Percentiles rank a stretch among this genome's conserved stretches.
These are phyloP conservation scores for Diplocarpon mali DNA, from an alignment of 2,329 filamentous ascomycete genomes.

Conservation along the genomic window DNA sequence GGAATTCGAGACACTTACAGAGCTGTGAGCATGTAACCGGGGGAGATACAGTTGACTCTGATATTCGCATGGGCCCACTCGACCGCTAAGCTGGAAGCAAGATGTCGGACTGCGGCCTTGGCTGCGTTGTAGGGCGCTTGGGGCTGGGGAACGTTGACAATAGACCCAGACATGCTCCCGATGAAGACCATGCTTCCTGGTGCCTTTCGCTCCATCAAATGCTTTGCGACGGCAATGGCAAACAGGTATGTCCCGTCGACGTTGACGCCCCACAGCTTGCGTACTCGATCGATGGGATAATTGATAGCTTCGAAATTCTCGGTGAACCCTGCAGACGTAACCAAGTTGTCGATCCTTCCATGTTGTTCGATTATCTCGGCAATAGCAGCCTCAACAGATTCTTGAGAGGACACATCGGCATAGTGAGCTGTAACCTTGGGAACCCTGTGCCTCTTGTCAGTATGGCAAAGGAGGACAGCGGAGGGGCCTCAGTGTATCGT, in stretches of 20 bases:
- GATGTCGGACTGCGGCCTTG: constrained; percentile 83
- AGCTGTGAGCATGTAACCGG: constrained; percentile 93
- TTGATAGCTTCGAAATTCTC: constrained; percentile 90
- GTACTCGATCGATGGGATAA: constrained; percentile 82
- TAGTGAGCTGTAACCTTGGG: constrained; percentile 86
- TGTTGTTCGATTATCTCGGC: constrained; percentile 59
- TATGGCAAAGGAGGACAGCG: not conserved
- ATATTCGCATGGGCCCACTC: constrained; percentile 88
- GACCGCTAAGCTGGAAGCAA: constrained; percentile 78
- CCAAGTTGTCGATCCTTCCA: constrained; percentile 78
- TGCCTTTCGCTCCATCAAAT: constrained; percentile 72
- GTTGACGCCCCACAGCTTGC: constrained; percentile 91
- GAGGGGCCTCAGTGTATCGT: constrained; percentile 20
- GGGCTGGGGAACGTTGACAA: constrained; percentile 92
- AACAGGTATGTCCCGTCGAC: constrained; percentile 89
- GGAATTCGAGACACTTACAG: constrained; percentile 46
- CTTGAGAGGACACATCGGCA: constrained; percentile 71
- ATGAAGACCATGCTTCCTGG: constrained; percentile 87
- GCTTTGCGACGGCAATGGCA: constrained; percentile 72
- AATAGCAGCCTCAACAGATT: constrained; percentile 66
- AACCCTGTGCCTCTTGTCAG: constrained; percentile 34
- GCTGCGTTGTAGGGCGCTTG: constrained; percentile 89
- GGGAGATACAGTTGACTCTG: constrained; percentile 88
- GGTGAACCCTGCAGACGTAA: constrained; percentile 93
- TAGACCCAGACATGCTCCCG: constrained; percentile 85